A percentile compares a stretch with the other conserved stretches of the same genome.
phyloP scores from a whole-genome alignment of 345 rosid species.

The Linum tenue region DNA sequence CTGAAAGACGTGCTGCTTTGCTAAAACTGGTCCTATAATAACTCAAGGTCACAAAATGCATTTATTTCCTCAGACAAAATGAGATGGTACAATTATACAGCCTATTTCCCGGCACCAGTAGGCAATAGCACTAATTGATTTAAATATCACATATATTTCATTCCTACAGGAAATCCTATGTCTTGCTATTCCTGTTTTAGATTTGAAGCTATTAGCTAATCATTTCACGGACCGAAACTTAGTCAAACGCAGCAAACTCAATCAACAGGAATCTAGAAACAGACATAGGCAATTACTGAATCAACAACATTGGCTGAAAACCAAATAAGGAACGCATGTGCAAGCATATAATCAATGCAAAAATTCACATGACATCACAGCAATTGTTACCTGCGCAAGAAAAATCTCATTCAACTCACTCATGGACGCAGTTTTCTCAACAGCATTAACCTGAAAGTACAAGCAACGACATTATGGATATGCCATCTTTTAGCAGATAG shows the following conservation, averaged over 20 bases:
- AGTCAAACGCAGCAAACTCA: background rate
- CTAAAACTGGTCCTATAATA: background rate
- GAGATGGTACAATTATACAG: no score
- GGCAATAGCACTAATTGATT: background rate
- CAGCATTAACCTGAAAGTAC: constrained; percentile 64
- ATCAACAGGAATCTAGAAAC: background rate
- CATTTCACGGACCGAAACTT: background rate
- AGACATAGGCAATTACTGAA: background rate
- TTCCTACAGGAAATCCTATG: background rate
- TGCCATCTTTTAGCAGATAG: background rate
- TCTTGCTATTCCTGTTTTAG: background rate
- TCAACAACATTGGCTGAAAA: background rate
- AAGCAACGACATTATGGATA: background rate
- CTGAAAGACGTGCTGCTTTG: background rate
- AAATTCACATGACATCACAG: constrained; percentile 1
- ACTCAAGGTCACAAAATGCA: no score
- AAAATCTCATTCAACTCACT: constrained; percentile 89
- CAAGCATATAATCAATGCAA: constrained; percentile 5
- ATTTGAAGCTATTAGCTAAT: background rate
- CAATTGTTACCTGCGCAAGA: constrained; percentile 62
- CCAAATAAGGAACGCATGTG: background rate
- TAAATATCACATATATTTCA: no score
- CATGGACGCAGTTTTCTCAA: constrained; percentile 93
- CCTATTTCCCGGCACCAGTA: no score
- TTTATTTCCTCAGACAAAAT: no score